These are phyloP conservation scores for Collybia mongolica DNA, from an alignment of 768 basidiomycete species.

Conservation along the genomic window DNA sequence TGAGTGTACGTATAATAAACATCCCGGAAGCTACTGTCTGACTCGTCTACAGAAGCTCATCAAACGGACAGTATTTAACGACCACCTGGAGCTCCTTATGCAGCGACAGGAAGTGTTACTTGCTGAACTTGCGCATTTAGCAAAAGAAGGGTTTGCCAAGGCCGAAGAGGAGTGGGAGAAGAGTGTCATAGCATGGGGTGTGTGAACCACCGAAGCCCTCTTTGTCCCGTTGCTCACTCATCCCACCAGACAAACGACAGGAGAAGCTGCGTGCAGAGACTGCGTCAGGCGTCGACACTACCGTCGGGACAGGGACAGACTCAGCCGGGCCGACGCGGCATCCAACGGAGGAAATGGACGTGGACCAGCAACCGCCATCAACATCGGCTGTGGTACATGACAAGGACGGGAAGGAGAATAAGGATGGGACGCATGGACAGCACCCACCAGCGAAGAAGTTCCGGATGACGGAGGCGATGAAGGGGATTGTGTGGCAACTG, in stretches of 20 bases:
- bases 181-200: constrained; percentile 68
- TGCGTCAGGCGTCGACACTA: constrained; percentile 15
- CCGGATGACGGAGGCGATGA: constrained; percentile 78
- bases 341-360: constrained; percentile 47
- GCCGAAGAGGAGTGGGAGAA: constrained; percentile 80
- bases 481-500: constrained; percentile 75
- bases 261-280: constrained; percentile 48
- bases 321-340: constrained; percentile 41
- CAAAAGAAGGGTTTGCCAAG: constrained; percentile 63
- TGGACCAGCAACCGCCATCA: constrained; percentile 21
- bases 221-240: not conserved
- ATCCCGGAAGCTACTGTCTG: not conserved
- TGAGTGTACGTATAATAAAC: constrained; percentile 57
- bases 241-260: constrained; percentile 45
- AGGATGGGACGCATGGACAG: constrained; percentile 26
- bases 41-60: constrained; percentile 72
- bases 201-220: constrained; percentile 1
- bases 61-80: constrained; percentile 81
- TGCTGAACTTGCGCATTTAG: constrained; percentile 55
- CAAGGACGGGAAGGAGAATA: constrained; percentile 18
- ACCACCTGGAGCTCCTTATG: constrained; percentile 65
- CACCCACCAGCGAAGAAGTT: constrained; percentile 79
- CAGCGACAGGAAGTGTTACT: constrained; percentile 71
- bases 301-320: constrained; percentile 25
- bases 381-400: constrained; percentile 4